These are phyloP conservation scores for Aquilaria agallochum DNA, from an alignment of 441 rosid species.

Conservation along the genomic window DNA sequence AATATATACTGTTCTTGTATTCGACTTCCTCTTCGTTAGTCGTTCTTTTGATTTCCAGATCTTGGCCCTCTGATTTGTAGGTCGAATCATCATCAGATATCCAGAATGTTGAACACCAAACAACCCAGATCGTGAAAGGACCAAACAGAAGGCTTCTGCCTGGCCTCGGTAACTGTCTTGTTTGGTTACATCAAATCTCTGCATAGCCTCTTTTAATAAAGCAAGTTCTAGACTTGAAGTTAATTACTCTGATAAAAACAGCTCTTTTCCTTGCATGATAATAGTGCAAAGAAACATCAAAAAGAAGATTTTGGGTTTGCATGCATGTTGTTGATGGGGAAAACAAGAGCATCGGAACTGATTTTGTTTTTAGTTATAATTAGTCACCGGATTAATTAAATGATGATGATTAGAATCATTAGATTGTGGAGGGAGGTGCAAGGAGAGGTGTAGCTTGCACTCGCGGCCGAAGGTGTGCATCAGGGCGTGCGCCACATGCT, in stretches of 20 bases:
- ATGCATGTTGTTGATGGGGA: too few relatives aligned
- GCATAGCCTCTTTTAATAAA: too few relatives aligned
- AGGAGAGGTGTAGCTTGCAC: slow-evolving; percentile 31
- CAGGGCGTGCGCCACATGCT: slow-evolving; percentile 43
- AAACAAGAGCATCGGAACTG: too few relatives aligned
- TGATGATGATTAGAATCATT: slow-evolving; percentile 15
- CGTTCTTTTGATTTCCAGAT: not conserved
- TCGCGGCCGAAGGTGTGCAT: slow-evolving; percentile 40
- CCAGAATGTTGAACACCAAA: slow-evolving; percentile 9
- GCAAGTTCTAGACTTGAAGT: too few relatives aligned
- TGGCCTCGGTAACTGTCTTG: slow-evolving; percentile 12
- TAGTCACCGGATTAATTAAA: too few relatives aligned
- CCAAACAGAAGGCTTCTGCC: slow-evolving; percentile 27
- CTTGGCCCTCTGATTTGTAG: slow-evolving; percentile 10
- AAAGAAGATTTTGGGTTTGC: too few relatives aligned
- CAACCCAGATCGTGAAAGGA: slow-evolving; percentile 23
- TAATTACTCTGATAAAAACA: too few relatives aligned
- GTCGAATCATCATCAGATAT: slow-evolving; percentile 21
- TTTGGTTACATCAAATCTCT: not conserved
- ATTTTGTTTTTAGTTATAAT: too few relatives aligned
- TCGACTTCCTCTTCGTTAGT: not conserved
- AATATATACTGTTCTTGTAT: not conserved
- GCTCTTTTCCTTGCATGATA: too few relatives aligned
- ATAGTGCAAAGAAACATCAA: too few relatives aligned
- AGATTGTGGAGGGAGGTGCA: slow-evolving; percentile 32